Evolutionary conservation across 257 asterid genomes (phyloP), one percentile per base, ranked within the genome.

Genomic region (Cynanchum wilfordii): DNA sequence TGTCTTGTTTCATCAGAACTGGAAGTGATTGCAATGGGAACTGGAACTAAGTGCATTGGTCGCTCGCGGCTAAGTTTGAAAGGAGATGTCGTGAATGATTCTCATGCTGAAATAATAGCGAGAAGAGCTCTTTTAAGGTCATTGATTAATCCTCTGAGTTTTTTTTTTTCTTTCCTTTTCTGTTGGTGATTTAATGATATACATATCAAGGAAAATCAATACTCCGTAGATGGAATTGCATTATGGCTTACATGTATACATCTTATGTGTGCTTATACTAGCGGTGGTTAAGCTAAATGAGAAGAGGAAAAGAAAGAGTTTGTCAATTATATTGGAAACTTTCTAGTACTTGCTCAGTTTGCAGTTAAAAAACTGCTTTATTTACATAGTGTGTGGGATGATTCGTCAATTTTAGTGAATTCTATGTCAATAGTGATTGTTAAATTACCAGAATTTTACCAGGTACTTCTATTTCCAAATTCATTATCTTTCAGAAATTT

Each of bases 41-140:
- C 99, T 70, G 99, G 98, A 57, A 95, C 99, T 45, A 91, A 95
- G 78, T 95, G 99, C 83, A 73, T 92, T 6, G 98, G 97, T 74
- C 82, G 78, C 27, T 81, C 92, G 60, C 84, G 89, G 73, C 84
- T 90, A 85, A 87, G 87, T 71, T 80, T 76, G 15, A 80, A 73
- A 29, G 98, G 99, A 45, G 98, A 94, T 59, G 95, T 89, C 51
- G 90, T 92, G 20, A 92, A 92, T 78, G 97, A 92, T 80, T 90
- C 99, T 12, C 99, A 95, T 73, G 98, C 99, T 71, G 98, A 92
- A 85, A 83, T 92, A 49, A 83, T 92, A 10, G 93, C 98, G 69
- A 87, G 98, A 72, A 83, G 97, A 80, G 92, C 97, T 75, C 90
- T 95, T 15, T 79, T 92, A 40, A 87, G 98, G 99, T 94, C 24